Evolutionary conservation across 106 monocot genomes (phyloP).

Genomic region (Dendrobium nobile): DNA sequence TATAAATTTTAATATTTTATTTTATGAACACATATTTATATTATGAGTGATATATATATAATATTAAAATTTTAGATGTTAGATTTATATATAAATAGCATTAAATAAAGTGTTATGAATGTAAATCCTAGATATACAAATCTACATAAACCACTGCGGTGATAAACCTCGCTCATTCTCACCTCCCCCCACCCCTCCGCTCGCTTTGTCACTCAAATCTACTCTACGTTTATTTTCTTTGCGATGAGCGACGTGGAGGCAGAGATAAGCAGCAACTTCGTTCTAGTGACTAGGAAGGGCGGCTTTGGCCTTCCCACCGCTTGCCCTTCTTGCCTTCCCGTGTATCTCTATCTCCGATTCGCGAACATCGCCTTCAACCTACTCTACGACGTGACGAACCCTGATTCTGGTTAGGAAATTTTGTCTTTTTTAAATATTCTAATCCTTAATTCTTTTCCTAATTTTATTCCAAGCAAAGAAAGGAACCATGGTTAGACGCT

Average conservation of each 20-base stretch:
- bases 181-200: not conserved
- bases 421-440: not conserved
- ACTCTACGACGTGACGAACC: not conserved
- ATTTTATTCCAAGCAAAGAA: not conserved
- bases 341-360: constrained; percentile 14
- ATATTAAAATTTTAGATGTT: too few relatives aligned
- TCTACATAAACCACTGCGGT: not conserved
- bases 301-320: constrained; percentile 81
- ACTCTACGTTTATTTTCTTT: too few relatives aligned
- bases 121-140: too few relatives aligned
- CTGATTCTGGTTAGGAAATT: constrained; percentile 8
- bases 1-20: too few relatives aligned
- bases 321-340: constrained; percentile 64
- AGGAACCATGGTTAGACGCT: not conserved
- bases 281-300: constrained; percentile 70
- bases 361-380: not conserved
- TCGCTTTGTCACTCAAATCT: not conserved
- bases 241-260: constrained; percentile 10
- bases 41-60: too few relatives aligned
- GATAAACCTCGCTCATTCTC: too few relatives aligned
- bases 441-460: too few relatives aligned
- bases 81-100: too few relatives aligned
- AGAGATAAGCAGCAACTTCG: constrained; percentile 18
- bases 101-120: too few relatives aligned
- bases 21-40: too few relatives aligned